Conservation (phyloP, 345 rosid genomes). For the Eucalyptus pauciflora region DNA sequence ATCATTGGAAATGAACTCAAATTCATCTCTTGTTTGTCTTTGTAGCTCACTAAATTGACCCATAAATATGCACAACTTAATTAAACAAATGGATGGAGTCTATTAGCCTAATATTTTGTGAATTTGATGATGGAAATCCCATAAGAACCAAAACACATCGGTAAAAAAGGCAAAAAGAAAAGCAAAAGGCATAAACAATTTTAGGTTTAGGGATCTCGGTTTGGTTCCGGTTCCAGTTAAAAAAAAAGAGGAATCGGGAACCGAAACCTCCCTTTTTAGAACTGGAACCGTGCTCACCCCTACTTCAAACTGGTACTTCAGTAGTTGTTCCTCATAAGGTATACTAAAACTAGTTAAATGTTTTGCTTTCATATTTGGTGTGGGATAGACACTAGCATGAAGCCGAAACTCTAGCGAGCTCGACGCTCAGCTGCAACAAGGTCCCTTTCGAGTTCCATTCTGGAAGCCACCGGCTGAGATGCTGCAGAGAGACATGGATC, state of each 20-base stretch:
- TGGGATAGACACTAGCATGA: not conserved
- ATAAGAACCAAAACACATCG: too few species aligned
- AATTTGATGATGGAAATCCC: too few species aligned
- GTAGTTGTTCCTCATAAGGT: not conserved
- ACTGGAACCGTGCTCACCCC: rapidly evolving
- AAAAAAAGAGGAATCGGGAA: too few species aligned
- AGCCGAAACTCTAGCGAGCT: not conserved
- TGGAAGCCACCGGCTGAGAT: not conserved
- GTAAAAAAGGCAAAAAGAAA: too few species aligned
- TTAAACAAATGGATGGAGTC: too few species aligned
- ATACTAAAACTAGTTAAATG: not conserved
- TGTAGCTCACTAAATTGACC: too few species aligned
- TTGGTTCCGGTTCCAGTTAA: rapidly evolving
- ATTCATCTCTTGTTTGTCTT: too few species aligned
- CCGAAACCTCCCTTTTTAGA: too few species aligned
- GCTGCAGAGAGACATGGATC: not conserved
- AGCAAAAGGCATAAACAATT: rapidly evolving
- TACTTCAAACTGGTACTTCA: not conserved
- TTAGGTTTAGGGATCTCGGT: too few species aligned
- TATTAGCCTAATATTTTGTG: too few species aligned
- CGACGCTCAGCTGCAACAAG: not conserved
- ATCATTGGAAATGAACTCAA: too few species aligned
- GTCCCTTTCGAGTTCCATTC: not conserved
- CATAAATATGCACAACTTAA: too few species aligned
- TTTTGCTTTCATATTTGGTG: not conserved